phyloP scores from a whole-genome alignment of 768 basidiomycete species.

The Tephrocybe sp. region DNA sequence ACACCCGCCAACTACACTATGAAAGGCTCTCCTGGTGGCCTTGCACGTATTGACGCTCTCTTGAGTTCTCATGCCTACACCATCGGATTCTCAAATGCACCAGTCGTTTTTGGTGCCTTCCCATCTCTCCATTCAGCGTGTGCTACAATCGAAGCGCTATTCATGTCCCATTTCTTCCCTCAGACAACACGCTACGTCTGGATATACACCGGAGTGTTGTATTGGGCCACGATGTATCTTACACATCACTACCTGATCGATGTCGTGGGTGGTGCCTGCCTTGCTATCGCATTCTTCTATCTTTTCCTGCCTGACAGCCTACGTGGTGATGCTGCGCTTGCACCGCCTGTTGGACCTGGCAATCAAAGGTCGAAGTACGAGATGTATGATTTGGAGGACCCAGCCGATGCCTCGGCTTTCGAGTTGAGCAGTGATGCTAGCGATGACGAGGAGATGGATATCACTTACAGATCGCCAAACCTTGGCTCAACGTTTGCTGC shows the following conservation, averaged over 20 bases:
- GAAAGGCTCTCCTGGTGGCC: constrained; percentile 90
- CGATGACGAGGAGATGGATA: constrained; percentile 68
- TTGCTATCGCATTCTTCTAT: constrained; percentile 87
- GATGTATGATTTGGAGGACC: constrained; percentile 72
- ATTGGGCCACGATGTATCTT: constrained; percentile 99
- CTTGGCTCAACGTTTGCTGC: constrained; percentile 32
- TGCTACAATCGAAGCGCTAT: constrained; percentile 90
- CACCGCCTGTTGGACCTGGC: constrained; percentile 38
- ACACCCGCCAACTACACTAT: constrained; percentile 93
- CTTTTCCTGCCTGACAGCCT: constrained; percentile 82
- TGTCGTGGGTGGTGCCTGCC: constrained; percentile 89
- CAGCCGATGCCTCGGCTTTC: constrained; percentile 51
- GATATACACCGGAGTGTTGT: constrained; percentile 81
- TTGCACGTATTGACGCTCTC: constrained; percentile 87
- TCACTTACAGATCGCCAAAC: constrained; percentile 68
- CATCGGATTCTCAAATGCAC: constrained; percentile 77
- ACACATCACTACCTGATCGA: constrained; percentile 99
- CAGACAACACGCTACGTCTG: constrained; percentile 64
- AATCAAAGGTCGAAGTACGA: constrained; percentile 62
- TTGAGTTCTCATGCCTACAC: constrained; percentile 79
- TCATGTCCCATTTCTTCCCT: constrained; percentile 94
- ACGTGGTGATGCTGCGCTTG: constrained; percentile 48
- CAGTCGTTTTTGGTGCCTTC: constrained; percentile 96
- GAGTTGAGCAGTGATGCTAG: constrained; percentile 51
- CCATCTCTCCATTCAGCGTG: constrained; percentile 90